Base-by-base conservation (phyloP, 2,329 filamentous ascomycete species). In the Pestalotiopsis sp. region DNA sequence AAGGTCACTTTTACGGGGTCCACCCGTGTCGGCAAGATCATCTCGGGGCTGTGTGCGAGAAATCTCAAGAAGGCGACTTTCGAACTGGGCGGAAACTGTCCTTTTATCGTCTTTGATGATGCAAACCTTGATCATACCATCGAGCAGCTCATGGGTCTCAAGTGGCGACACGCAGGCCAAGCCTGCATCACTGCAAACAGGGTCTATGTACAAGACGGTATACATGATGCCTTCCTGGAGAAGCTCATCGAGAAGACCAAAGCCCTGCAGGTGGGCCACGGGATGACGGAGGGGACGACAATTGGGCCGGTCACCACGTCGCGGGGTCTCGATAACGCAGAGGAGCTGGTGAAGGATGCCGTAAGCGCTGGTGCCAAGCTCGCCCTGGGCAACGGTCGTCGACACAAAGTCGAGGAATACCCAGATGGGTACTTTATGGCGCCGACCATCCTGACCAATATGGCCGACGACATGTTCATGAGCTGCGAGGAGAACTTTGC, bases 1-100 rank as follows among this genome's bases (percentile, higher is more conserved):
- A 94, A 94, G 77, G 84, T 95, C 67, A 92, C 91, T 68, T 96
- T 95, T 73, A 95, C 93, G 0, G 93, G 93, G 20, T 77, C 88
- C 73, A 93, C 92, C 0, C 80, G 83, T 0, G 88, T 94, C 0
- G 93, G 93, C 3, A 87, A 88, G 52, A 90, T 92, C 71, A 85
- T 94, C 56, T 88, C 90, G 1, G 81, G 84, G 2, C 84, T 86
- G 13, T 90, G 90, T 3, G 91, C 90, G 12, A 86, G 87, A 73
- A 83, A 88, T 74, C 82, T 93, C 67, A 93, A 93, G 81, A 91
- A 91, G 2, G 84, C 89, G 20, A 82, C 92, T 2, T 86, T 93
- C 77, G 92, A 94, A 77, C 83, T 93, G 0, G 92, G 92, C 0
- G 92, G 91, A 13, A 93, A 93, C 77, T 90, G 90, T 4, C 88